Base-by-base conservation (phyloP, 345 rosid species). In the Boechera retrofracta region DNA sequence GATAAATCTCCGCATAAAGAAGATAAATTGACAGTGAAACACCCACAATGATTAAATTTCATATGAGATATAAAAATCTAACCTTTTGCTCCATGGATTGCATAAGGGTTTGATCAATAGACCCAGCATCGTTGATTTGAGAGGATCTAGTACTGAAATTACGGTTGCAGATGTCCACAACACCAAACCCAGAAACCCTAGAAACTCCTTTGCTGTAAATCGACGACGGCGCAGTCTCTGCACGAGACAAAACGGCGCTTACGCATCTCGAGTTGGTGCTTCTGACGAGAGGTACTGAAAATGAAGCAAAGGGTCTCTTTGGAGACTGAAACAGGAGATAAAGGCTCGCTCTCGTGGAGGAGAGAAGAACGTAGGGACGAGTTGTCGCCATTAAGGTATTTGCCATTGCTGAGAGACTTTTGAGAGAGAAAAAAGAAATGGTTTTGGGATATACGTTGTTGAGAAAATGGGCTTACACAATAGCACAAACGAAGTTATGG, bases 71-170 rank as follows among this genome's bases (percentile, higher is more conserved):
- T 8, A 55, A n/a, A 81, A 63, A 63, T 61, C 32, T 13, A n/a
- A 94, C 98, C 92, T 92, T 94, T 58, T 67, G 83, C 87, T 89
- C 91, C 98, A 92, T 94, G 57, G 98, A 90, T 78, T 83, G 87
- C 88, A 94, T 92, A 68, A 90, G 92, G 52, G 98, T 88, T 56
- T 85, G 86, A 80, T 90, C 95, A 57, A 94, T 83, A 41, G 97
- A 92, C 21, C 97, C 97, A 79, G 95, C 84, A 69, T 88, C 97
- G 58, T 87, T 94, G 68, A 92, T 87, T 48, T 88, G 80, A 41
- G 97, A 81, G 55, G 97, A 90, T 78, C 82, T 79, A 2, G 82
- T 68, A 63, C 69, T 80, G 81, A 90, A 87, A 26, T 79, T 67
- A 36, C 83, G 84, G 32, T 29, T 76, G 32, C 83, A 81, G 62